Conservation (phyloP, 306 rosid genomes). For the Vachellia collinsii region DNA sequence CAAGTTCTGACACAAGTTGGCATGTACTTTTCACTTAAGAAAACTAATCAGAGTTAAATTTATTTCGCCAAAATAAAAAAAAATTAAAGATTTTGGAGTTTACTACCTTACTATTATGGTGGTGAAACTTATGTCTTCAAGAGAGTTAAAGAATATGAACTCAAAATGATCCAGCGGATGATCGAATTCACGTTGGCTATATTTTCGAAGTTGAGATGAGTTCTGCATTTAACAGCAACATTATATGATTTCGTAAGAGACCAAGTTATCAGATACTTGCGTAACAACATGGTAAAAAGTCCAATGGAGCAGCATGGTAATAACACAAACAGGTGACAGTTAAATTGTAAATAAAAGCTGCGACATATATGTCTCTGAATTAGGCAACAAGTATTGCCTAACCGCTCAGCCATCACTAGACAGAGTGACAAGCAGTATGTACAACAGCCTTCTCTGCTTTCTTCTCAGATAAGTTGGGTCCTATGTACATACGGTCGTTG, state of each 20-base stretch:
- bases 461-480: not conserved
- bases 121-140: not conserved
- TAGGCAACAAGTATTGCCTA: not conserved
- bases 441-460: not conserved
- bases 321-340: not conserved
- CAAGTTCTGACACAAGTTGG: not conserved
- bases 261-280: not conserved
- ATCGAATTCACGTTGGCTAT: not conserved
- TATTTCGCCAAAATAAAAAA: not conserved
- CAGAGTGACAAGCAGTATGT: not conserved
- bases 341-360: not conserved
- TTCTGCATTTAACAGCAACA: not conserved
- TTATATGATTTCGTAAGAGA: not conserved
- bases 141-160: not conserved
- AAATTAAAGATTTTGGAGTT: not conserved
- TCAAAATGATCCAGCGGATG: not conserved
- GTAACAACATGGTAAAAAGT: not conserved
- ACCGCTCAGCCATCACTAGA: not conserved
- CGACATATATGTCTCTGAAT: not conserved
- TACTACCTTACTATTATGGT: not conserved
- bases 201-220: not conserved
- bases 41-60: not conserved
- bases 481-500: not conserved
- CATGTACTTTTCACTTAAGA: not conserved
- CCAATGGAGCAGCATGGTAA: not conserved